Conservation (phyloP, 2,329 filamentous ascomycete genomes). For the Aspergillus sp. region DNA sequence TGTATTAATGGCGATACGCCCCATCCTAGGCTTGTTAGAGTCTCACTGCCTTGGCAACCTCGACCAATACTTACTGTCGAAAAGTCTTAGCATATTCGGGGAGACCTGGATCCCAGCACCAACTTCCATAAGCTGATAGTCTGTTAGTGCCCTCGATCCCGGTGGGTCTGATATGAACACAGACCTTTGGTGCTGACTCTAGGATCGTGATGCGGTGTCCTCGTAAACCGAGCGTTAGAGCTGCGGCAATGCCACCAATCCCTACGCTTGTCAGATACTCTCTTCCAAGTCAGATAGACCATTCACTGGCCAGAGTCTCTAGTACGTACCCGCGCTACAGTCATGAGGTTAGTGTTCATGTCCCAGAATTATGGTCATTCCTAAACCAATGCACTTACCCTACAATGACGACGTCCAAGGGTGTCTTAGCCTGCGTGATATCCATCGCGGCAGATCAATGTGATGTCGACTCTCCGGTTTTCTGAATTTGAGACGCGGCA, state of each 20-base stretch:
- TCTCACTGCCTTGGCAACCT: background rate
- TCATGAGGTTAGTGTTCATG: conserved; percentile 16
- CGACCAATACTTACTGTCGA: conserved; percentile 57
- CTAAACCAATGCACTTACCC: conserved; percentile 31
- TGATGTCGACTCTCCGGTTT: background rate
- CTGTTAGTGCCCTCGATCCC: conserved; percentile 8
- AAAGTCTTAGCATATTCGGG: conserved; percentile 76
- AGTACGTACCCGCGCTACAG: conserved; percentile 35
- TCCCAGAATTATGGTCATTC: background rate
- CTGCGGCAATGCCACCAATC: conserved; percentile 43
- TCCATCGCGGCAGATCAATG: conserved; percentile 22
- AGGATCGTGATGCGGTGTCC: conserved; percentile 40
- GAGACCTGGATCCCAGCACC: conserved; percentile 83
- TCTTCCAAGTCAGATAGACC: background rate
- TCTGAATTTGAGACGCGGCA: background rate
- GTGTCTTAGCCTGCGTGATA: conserved; percentile 30
- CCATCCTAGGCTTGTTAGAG: conserved; percentile 34
- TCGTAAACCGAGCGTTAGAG: conserved; percentile 38
- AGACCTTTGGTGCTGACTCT: conserved; percentile 38
- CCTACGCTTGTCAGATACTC: conserved; percentile 27
- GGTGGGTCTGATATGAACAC: background rate
- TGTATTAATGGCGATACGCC: conserved; percentile 40
- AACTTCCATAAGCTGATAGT: conserved; percentile 53
- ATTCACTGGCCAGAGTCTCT: background rate
- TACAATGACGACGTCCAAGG: conserved; percentile 39